Base-by-base conservation (phyloP, 352 stramenopile species). In the Sclerospora graminicola region DNA sequence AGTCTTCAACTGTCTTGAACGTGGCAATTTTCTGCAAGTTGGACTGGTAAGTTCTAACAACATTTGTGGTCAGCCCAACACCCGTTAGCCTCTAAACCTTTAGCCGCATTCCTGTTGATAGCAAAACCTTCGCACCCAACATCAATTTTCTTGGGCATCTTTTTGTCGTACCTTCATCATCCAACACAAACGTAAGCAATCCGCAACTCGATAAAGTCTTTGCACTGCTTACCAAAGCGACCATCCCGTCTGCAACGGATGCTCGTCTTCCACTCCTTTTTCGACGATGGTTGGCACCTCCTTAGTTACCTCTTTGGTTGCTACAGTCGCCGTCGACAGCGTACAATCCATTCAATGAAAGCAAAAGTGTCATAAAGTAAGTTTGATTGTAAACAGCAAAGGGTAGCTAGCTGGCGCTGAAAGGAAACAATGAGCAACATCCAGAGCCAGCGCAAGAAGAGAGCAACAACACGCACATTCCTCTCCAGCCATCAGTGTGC, bases 1-100 rank as follows among this genome's bases (percentile, higher is more conserved):
- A 97, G 57, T 89, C 82, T 54, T 97, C 88, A 32, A 97, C 84
- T 5, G 88, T 95, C 56, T 50, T 76, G 51, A 97, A 97, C 19
- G 74, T 87, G 40, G 78, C 80, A 54, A 95, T 89, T 55, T 94
- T 89, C 48, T 89, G 70, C 45, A 93, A 54, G 58, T 93, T 55
- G n/a, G 47, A 63, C 49, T 63, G 54, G 44, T 63, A 63, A 18
- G 54, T 63, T 48, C 47, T 64, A 26, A 26, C 21, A 26, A 26
- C 21, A 26, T 26, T 7, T 26, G 21, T 6, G 21, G 21, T 26
- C 21, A 26, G 31, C 10, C 57, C 14, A 8, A 34, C n/a, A n/a
- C n/a, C n/a, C n/a, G n/a, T n/a, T n/a, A n/a, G n/a, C n/a, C n/a
- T n/a, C n/a, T n/a, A n/a, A n/a, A n/a, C n/a, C n/a, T n/a, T n/a